Evolutionary conservation across 805 yeast genomes (phyloP), one percentile per base, ranked within the genome.

Genomic region (Hanseniaspora osmophila): DNA sequence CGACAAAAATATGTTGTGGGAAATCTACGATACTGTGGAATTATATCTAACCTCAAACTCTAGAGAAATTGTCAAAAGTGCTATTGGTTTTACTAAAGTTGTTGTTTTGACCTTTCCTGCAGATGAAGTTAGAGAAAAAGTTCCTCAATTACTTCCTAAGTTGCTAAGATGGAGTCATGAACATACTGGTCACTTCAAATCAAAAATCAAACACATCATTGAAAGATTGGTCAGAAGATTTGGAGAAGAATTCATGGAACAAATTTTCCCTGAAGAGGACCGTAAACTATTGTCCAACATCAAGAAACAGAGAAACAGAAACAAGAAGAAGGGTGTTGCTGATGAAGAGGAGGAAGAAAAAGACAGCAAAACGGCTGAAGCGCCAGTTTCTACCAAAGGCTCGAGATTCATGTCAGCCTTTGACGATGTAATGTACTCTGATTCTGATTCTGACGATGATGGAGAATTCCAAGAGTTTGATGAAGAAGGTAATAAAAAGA

Each of bases 111-210:
- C 86, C 16, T 71, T 92, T 46, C 94, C 96, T 12, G 82, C 75
- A 49, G 94, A 84, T 18, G 58, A 79, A 52, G 77, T 92, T 45
- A 73, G 72, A 52, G 71, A 78, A 9, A 78, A 80, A 53, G 73
- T 90, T 54, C 70, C 70, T 32, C 78, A 74, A 10, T 65, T 92
- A 44, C 67, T 92, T 45, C 69, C 74, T 22, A 81, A 84, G 54
- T 71, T 92, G 56, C 70, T 92, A 74, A 77, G 78, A 49, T 88
- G 96, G 92, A 85, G 96, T 38, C 92, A 86, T 61, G 96, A 88
- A 60, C 96, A 90, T 64, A 85, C 86, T 57, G 94, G 94, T 42
- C 95, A 87, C 59, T 92, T 92, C 73, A 87, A 85, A 61, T 75
- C 88, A 12, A 90, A 85, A 63, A 90, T 92, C 33, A 85, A 86